phyloP scores from a whole-genome alignment of 2,329 filamentous ascomycete genomes.

The Penicillium digitatum region DNA sequence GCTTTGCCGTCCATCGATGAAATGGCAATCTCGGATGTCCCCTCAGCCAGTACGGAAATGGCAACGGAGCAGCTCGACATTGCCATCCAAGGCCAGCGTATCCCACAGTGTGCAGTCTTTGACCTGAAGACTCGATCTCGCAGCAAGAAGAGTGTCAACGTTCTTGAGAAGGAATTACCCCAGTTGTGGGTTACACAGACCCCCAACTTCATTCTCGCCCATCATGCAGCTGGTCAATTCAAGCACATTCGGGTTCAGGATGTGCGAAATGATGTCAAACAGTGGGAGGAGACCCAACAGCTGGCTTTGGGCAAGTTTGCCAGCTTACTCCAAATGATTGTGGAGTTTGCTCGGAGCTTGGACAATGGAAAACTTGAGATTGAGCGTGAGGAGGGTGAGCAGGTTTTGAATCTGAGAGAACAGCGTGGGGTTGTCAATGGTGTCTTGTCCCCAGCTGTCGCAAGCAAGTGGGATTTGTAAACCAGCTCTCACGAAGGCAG shows the following conservation, averaged over 20 bases:
- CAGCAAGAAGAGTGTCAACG: conserved; percentile 32
- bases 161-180: conserved; percentile 42
- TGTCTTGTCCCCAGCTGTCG: conserved; percentile 1
- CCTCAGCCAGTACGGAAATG: neutral
- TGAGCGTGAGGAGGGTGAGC: conserved; percentile 22
- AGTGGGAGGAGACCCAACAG: conserved; percentile 45
- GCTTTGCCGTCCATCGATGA: conserved; percentile 4
- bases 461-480: neutral
- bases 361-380: conserved; percentile 24
- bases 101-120: conserved; percentile 48
- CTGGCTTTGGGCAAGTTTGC: conserved; percentile 11
- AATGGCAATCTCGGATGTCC: neutral
- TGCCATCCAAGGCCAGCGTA: conserved; percentile 16
- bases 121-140: conserved; percentile 51
- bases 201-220: conserved; percentile 51
- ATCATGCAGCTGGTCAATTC: conserved; percentile 46
- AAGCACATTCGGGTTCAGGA: conserved; percentile 41
- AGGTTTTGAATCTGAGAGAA: conserved; percentile 32
- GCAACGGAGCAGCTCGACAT: conserved; percentile 19
- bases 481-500: neutral
- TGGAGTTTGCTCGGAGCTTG: conserved; percentile 17
- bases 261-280: conserved; percentile 33
- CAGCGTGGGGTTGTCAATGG: conserved; percentile 5
- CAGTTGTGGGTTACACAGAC: conserved; percentile 52
- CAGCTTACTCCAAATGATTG: conserved; percentile 18